These are phyloP conservation scores for Petunia hybrid DNA, from an alignment of 305 asterid species.

Conservation along the genomic window DNA sequence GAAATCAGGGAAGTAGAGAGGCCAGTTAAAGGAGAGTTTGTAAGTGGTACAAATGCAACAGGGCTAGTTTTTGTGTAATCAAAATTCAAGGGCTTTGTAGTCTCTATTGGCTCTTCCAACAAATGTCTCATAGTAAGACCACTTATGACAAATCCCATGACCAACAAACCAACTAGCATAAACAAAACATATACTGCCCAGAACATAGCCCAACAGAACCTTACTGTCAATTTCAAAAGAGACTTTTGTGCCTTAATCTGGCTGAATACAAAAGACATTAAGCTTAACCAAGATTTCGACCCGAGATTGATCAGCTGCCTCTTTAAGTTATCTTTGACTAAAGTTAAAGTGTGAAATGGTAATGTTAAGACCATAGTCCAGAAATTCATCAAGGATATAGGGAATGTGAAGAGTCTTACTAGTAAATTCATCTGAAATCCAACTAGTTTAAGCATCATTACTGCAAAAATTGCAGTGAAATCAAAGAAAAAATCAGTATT, in stretches of 20 bases:
- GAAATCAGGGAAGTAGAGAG: constrained; percentile 25
- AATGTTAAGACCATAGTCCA: constrained; percentile 46
- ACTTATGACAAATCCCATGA: constrained; percentile 52
- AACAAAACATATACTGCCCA: constrained; percentile 54
- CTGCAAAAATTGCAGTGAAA: constrained; percentile 37
- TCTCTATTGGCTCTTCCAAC: constrained; percentile 55
- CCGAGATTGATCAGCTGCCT: constrained; percentile 40
- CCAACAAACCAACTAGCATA: constrained; percentile 50
- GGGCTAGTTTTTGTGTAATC: constrained; percentile 73
- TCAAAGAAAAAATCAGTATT: constrained; percentile 39
- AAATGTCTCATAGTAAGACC: constrained; percentile 46
- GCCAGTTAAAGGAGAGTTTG: constrained; percentile 35
- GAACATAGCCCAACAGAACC: constrained; percentile 49
- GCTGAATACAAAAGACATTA: constrained; percentile 40
- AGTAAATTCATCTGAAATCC: constrained; percentile 50
- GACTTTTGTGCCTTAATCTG: constrained; percentile 43
- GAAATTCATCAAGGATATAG: constrained; percentile 41
- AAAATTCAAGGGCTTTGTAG: constrained; percentile 54
- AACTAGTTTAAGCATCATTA: constrained; percentile 44
- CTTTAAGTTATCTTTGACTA: constrained; percentile 44
- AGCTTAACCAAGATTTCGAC: constrained; percentile 33
- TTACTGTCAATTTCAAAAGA: constrained; percentile 43
- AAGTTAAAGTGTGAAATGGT: constrained; percentile 48
- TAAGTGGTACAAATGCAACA: constrained; percentile 52
- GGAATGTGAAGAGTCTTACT: constrained; percentile 49